Evolutionary conservation across 768 basidiomycete species (phyloP).

Genomic region (Trametes cubensis): DNA sequence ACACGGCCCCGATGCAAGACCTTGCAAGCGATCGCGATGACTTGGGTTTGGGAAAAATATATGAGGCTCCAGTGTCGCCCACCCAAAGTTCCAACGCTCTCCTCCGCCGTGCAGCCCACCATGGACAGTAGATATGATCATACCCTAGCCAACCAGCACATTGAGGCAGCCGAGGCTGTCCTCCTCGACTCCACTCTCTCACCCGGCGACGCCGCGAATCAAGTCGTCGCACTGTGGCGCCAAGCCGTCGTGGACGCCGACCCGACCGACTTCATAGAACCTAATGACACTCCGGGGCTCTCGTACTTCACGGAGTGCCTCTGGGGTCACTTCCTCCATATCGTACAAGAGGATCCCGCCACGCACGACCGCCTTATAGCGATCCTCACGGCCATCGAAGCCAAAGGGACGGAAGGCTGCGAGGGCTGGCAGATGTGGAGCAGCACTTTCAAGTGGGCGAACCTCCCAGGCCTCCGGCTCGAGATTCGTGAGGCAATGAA

Average conservation of each 20-base stretch:
- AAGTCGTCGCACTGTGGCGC: not conserved
- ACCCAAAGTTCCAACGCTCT: too few species aligned
- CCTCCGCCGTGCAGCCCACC: too few species aligned
- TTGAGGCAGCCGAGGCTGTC: not conserved
- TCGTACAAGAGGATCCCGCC: not conserved
- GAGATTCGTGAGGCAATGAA: constrained; percentile 13
- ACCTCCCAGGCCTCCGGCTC: constrained; percentile 9
- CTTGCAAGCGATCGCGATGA: too few species aligned
- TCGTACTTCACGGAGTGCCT: constrained; percentile 8
- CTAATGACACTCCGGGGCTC: constrained; percentile 13
- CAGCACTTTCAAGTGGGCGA: not conserved
- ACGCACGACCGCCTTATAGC: constrained; percentile 8
- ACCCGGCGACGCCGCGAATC: not conserved
- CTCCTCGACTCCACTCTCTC: not conserved
- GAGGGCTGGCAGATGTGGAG: constrained; percentile 14
- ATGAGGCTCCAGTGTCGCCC: too few species aligned
- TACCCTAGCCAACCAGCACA: too few species aligned
- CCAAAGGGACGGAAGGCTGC: constrained; percentile 1
- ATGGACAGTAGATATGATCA: too few species aligned
- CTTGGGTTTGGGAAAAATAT: too few species aligned
- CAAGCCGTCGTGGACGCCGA: not conserved
- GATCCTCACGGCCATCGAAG: constrained; percentile 5
- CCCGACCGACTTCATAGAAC: not conserved
- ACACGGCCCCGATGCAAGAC: too few species aligned
- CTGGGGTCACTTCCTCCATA: not conserved